phyloP scores from a whole-genome alignment of 1,284 basidiomycete genomes.

The Hemileia vastatrix region DNA sequence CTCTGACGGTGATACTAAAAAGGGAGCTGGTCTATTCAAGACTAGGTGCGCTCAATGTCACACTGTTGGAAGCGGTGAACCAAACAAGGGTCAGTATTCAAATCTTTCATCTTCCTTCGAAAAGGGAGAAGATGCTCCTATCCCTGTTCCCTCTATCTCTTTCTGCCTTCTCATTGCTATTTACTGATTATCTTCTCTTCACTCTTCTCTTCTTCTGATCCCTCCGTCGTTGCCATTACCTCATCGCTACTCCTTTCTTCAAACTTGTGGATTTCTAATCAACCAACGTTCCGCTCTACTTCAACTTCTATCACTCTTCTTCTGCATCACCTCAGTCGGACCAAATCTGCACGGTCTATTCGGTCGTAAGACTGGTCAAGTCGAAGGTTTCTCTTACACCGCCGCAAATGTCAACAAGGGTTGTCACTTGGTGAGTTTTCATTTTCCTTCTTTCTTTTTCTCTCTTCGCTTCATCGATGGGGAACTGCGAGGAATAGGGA shows the following conservation, averaged over 20 bases:
- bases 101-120: not conserved
- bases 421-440: too few species aligned
- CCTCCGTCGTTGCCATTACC: too few species aligned
- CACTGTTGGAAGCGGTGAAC: constrained; percentile 71
- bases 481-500: too few species aligned
- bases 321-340: constrained; percentile 69
- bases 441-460: too few species aligned
- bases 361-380: constrained; percentile 84
- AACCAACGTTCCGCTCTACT: too few species aligned
- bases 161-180: constrained; percentile 30
- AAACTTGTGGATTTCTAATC: too few species aligned
- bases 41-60: constrained; percentile 98
- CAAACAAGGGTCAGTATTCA: constrained; percentile 55
- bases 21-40: constrained; percentile 6
- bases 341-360: constrained; percentile 84
- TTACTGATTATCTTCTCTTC: too few species aligned
- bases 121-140: too few species aligned
- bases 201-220: too few species aligned
- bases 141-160: not conserved
- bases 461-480: too few species aligned
- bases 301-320: too few species aligned
- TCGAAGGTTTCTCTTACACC: constrained; percentile 80
- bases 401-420: constrained; percentile 95
- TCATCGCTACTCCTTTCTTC: too few species aligned
- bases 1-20: constrained; percentile 4